Evolutionary conservation across 2,329 filamentous ascomycete species (phyloP), one percentile per base, ranked within the genome.

Genomic region (Aspergillus quadricinctus): DNA sequence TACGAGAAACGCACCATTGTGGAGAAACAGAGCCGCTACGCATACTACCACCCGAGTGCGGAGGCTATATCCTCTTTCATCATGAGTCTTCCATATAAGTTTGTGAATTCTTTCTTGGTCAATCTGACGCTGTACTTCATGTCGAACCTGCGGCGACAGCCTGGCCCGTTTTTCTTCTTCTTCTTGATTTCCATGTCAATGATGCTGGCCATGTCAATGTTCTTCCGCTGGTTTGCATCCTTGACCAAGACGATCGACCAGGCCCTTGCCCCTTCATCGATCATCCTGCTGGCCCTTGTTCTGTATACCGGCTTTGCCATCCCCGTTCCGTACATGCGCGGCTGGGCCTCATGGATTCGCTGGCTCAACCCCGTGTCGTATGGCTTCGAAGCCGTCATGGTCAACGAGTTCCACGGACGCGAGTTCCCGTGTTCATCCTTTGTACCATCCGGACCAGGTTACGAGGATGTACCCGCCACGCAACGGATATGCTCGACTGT

Each of bases 121-220:
- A 93, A 95, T 69, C 52, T 91, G 25, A 80, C 83, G 1, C 73
- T 95, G 4, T 96, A 96, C 76, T 95, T 95, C 72, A 87, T 96
- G 84, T 87, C 88, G 0, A 89, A 91, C 60, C 77, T 96, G 31
- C 83, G 88, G 52, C 81, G 89, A 54, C 85, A 88, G 61, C 78
- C 88, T 0, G 87, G 86, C 2, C 75, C 85, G 1, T 95, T 92
- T 79, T 95, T 96, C 80, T 88, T 91, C 77, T 94, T 89, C 81
- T 73, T 90, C 54, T 78, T 95, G 52, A 81, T 92, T 67, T 87
- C 84, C 2, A 90, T 92, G 75, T 70, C 81, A 59, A 84, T 85
- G 1, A 88, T 88, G 0, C 61, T 95, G 65, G 79, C 82, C 62
- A 92, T 92, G 88, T 90, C 87, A 52, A 90, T 90, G 84, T 81